A percentile compares a stretch with the other conserved stretches of the same genome.
phyloP scores from a whole-genome alignment of 345 rosid species.

The Xanthoceras sorbifolium region DNA sequence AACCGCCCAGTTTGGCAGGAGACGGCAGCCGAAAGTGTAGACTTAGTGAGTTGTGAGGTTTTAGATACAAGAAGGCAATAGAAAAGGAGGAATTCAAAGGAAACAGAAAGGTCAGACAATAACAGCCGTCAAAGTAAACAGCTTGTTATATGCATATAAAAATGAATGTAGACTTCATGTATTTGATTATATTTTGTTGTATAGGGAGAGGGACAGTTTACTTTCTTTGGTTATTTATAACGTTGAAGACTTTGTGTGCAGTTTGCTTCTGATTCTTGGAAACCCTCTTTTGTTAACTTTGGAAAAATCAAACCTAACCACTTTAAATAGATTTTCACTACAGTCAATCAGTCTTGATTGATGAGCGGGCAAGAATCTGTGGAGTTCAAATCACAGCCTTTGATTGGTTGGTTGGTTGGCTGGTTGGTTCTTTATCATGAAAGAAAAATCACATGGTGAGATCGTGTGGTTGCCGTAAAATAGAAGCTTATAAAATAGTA shows the following conservation, averaged over 20 bases:
- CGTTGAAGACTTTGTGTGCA: not conserved
- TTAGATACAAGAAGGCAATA: not conserved
- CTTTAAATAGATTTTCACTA: not conserved
- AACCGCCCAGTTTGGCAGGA: not conserved
- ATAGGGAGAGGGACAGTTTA: not conserved
- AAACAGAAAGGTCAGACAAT: not conserved
- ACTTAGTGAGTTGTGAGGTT: not conserved
- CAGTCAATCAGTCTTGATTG: not conserved
- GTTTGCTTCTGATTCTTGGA: not conserved
- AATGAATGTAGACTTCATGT: not conserved
- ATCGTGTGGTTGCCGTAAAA: not conserved
- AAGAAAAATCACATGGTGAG: not conserved
- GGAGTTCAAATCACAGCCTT: not conserved
- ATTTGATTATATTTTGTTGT: not conserved
- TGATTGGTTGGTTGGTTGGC: not conserved
- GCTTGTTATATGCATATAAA: not conserved
- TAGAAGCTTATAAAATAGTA: too few relatives aligned
- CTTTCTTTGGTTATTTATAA: not conserved
- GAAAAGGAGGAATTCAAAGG: not conserved
- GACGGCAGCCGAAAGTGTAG: not conserved
- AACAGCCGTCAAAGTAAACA: not conserved
- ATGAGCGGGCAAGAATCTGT: not conserved
- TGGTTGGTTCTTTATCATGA: not conserved
- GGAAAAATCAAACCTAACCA: not conserved
- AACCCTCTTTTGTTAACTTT: too few relatives aligned